These are phyloP conservation scores for Tritrichomonas musculus DNA, from an alignment of 208 protist genomes.

Conservation along the genomic window DNA sequence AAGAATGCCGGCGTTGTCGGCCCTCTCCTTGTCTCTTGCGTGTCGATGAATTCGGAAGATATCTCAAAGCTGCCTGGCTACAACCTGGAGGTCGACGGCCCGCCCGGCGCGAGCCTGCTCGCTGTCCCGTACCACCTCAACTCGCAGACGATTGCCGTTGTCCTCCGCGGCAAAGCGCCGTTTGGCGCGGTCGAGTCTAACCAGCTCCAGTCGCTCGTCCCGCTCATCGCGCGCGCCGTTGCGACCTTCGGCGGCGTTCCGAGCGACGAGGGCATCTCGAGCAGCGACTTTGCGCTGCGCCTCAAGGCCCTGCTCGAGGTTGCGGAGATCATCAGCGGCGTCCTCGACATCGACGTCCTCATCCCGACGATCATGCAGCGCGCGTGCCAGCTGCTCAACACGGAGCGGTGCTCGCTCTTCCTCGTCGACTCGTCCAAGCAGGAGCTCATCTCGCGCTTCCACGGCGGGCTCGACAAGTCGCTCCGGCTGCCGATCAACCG, in stretches of 20 bases:
- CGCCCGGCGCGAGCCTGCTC: neutral
- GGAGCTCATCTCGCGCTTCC: neutral
- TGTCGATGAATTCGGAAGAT: too few relatives aligned
- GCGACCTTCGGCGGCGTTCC: neutral
- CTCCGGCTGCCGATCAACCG: constrained; percentile 16
- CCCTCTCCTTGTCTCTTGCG: too few relatives aligned
- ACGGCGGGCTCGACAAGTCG: neutral
- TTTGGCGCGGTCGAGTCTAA: neutral
- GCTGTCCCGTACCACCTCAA: neutral
- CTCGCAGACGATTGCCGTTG: neutral
- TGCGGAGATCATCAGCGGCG: neutral
- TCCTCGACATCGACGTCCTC: constrained; percentile 13
- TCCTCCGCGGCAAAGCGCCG: neutral
- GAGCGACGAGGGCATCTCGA: neutral
- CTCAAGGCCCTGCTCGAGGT: neutral
- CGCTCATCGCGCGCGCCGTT: neutral
- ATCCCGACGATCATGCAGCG: neutral
- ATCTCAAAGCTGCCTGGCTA: too few relatives aligned
- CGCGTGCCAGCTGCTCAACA: neutral
- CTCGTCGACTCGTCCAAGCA: neutral
- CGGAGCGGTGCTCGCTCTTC: neutral
- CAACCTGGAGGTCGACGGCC: neutral
- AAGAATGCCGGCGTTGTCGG: neutral
- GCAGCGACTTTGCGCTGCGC: neutral
- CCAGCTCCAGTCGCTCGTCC: neutral